phyloP scores from a whole-genome alignment of 345 rosid species.

The Arabis hirsuta region DNA sequence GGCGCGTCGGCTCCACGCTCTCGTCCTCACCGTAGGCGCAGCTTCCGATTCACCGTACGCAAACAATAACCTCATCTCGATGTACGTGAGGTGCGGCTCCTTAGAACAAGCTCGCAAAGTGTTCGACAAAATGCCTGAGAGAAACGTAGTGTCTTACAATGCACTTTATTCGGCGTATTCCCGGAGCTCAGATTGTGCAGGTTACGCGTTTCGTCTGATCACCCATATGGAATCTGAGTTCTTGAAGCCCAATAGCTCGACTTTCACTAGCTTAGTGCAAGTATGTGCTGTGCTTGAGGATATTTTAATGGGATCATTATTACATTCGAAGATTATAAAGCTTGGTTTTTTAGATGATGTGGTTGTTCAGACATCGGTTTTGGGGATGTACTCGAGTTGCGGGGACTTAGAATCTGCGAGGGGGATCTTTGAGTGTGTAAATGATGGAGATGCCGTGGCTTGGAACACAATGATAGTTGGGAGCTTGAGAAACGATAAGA shows the following conservation, averaged over 20 bases:
- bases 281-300: slow-evolving; percentile 60
- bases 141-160: slow-evolving; percentile 67
- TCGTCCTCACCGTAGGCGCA: slow-evolving; percentile 50
- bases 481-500: slow-evolving; percentile 63
- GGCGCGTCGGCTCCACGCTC: slow-evolving; percentile 75
- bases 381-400: slow-evolving; percentile 71
- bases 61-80: slow-evolving; percentile 65
- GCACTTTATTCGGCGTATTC: slow-evolving; percentile 75
- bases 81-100: slow-evolving; percentile 68
- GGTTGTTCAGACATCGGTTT: slow-evolving; percentile 72
- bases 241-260: slow-evolving; percentile 64
- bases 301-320: slow-evolving; percentile 51
- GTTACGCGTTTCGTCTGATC: slow-evolving; percentile 45
- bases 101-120: slow-evolving; percentile 43
- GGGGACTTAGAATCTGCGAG: slow-evolving; percentile 67
- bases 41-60: slow-evolving; percentile 51
- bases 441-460: slow-evolving; percentile 62
- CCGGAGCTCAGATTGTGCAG: slow-evolving; percentile 45
- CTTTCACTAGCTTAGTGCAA: slow-evolving; percentile 72
- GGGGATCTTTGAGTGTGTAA: slow-evolving; percentile 52
- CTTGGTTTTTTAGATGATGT: slow-evolving; percentile 53
- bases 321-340: slow-evolving; percentile 62
- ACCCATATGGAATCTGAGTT: slow-evolving; percentile 50
- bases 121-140: slow-evolving; percentile 76
- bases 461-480: slow-evolving; percentile 85